Conservation (phyloP, 2,329 filamentous ascomycete species). For the Thelonectria blattea region DNA sequence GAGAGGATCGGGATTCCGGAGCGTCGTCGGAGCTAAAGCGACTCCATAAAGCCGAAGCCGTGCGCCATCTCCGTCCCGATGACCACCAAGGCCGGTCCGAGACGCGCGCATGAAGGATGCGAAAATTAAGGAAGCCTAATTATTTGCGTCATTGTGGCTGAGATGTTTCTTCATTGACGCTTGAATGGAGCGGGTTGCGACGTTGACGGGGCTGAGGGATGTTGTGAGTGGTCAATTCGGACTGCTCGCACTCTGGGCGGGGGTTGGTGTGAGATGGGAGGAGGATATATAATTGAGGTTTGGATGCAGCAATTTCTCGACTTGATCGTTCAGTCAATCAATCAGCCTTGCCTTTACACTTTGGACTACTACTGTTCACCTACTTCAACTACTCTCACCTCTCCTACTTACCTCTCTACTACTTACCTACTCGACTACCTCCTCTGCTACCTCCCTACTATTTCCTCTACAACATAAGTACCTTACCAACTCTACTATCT, state of each 20-base stretch:
- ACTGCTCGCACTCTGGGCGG: not conserved
- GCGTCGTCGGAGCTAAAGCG: slow-evolving; percentile 18
- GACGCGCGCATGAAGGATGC: not conserved
- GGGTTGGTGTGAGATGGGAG: not conserved
- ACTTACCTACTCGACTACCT: no score
- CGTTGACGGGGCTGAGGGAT: not conserved
- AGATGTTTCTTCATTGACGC: not conserved
- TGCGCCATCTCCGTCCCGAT: slow-evolving; percentile 25
- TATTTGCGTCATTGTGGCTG: not conserved
- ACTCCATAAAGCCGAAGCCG: slow-evolving; percentile 28
- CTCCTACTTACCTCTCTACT: no score
- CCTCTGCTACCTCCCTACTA: no score
- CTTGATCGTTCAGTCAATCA: not conserved
- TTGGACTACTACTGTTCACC: no score
- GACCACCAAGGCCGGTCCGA: slow-evolving; percentile 14
- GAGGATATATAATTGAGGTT: not conserved
- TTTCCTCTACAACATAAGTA: no score
- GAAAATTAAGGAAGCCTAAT: not conserved
- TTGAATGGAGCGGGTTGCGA: not conserved
- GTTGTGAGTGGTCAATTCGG: not conserved
- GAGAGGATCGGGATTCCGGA: slow-evolving; percentile 22
- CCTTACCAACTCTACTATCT: no score
- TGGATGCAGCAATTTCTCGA: not conserved
- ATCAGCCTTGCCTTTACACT: not conserved
- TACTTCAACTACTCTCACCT: no score